Evolutionary conservation across 176 grass and related monocot genomes (phyloP), one percentile per base, ranked within the genome.

Genomic region (Hordeum marinum): DNA sequence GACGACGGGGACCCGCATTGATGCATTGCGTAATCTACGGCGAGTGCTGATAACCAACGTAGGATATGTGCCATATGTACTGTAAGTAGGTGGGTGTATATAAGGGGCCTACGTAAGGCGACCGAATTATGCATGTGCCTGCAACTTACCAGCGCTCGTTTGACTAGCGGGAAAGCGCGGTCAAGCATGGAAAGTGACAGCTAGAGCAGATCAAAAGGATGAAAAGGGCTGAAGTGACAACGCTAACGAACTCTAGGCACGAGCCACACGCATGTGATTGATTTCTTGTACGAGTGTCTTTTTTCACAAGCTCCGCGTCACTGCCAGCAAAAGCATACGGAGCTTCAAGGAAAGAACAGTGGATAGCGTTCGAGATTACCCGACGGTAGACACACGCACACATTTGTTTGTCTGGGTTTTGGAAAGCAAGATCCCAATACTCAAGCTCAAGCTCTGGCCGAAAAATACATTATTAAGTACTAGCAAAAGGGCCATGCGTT

Each of bases 201-300:
- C 21, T 27, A 2, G n/a, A 9, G 21, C 10, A 27, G n/a, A 74
- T 81, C 63, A 18, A 81, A 82, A 57, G 4, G 15, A 12, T 7
- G 15, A 17, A 55, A 60, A 64, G 18, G 18, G 35, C 26, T 23
- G 69, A 87, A 6, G 69, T 87, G 85, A 75, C 85, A 63, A 52
- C 1, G 37, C 76, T 46, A 59, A 58, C 39, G 20, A 61, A 80
- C 9, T 25, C 8, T 17, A 10, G 55, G 50, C 57, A 48, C 14
- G 29, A 46, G 67, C 78, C 21, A 7, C 11, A 35, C 12, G 29
- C 43, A 68, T 25, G 63, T 25, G 63, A 68, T 24, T 23, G 57
- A 59, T 61, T 3, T 24, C n/a, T 34, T 0, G 32, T 34, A 34
- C 69, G 12, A 23, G n/a, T 25, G 26, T 27, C 8, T 75, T 54